Base-by-base conservation (phyloP, 148 eudicot genomes). In the Selenicereus undatus region DNA sequence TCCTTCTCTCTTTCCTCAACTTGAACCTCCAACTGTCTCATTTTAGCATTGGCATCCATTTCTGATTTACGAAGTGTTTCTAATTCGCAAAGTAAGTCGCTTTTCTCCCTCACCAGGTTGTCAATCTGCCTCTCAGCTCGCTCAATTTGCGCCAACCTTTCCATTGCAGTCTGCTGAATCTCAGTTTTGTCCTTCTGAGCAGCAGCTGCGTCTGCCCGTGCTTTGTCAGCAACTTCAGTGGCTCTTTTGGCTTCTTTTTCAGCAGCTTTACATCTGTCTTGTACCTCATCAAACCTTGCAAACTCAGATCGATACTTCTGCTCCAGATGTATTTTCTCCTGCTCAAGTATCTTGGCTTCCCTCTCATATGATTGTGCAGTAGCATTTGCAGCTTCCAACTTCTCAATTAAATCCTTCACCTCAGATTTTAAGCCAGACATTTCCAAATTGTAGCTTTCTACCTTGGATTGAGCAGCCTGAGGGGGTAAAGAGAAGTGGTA, bases 181-280 rank as follows among this genome's bases (percentile, higher is more conserved):
- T 91, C 91, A 72, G 82, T 90, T 80, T 85, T 96, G 35, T 89
- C 98, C 90, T 86, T 90, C 81, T 88, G 98, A 82, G 97, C 92
- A 60, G 84, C 76, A 65, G 86, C 92, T 17, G 98, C 97, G 78
- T 96, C 98, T 4, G 91, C 86, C 75, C 98, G 86, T 14, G 98
- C 98, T 78, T 84, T 85, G 56, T 94, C 98, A 21, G 99, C 98
- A 66, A 89, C 84, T 79, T 92, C 98, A 66, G 84, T 91, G 52
- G 99, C 94, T 80, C 97, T 83, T 83, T 90, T 91, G 39, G 98
- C 97, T 84, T 96, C 99, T 78, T 82, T 94, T 82, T 96, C 99
- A 26, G 99, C 98, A 79, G 65, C 76, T 88, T 81, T 92, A 83
- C 95, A 92, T 78, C 98, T 89, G 45, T 94, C 95, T 78, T 92